Conservation (phyloP, 306 rosid genomes). For the Corylus americana region DNA sequence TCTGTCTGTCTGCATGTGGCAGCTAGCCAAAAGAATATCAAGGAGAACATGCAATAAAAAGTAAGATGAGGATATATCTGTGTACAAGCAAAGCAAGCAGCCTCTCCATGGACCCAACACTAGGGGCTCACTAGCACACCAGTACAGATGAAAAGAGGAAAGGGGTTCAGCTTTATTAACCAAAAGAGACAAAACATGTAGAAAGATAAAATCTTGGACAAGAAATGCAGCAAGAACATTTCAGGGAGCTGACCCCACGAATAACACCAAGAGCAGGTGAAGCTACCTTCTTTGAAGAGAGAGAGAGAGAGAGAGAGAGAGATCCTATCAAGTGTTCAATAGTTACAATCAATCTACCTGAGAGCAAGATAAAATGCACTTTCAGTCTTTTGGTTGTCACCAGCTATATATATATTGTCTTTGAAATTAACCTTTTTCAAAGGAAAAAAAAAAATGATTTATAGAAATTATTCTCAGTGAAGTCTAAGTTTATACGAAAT, state of each 20-base stretch:
- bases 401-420: background rate
- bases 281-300: background rate
- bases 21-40: slow-evolving; percentile 18
- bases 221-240: slow-evolving; percentile 14
- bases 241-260: slow-evolving; percentile 12
- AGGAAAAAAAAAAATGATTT: background rate
- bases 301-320: background rate
- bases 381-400: slow-evolving; percentile 13
- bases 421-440: too few relatives aligned
- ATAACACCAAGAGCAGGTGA: slow-evolving; percentile 26
- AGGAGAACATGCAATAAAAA: slow-evolving; percentile 18
- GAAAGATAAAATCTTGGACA: slow-evolving; percentile 9
- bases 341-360: slow-evolving; percentile 4
- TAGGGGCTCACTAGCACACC: background rate
- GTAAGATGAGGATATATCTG: slow-evolving; percentile 22
- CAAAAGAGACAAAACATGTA: background rate
- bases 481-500: too few relatives aligned
- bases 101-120: slow-evolving; percentile 20
- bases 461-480: background rate
- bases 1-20: background rate
- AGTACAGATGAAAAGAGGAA: slow-evolving; percentile 13
- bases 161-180: slow-evolving; percentile 8
- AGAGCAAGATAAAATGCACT: slow-evolving; percentile 7
- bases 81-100: background rate
- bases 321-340: slow-evolving; percentile 9